These are phyloP conservation scores for Chrysanthemum makinoi DNA, from an alignment of 129 eudicot species.

Conservation along the genomic window DNA sequence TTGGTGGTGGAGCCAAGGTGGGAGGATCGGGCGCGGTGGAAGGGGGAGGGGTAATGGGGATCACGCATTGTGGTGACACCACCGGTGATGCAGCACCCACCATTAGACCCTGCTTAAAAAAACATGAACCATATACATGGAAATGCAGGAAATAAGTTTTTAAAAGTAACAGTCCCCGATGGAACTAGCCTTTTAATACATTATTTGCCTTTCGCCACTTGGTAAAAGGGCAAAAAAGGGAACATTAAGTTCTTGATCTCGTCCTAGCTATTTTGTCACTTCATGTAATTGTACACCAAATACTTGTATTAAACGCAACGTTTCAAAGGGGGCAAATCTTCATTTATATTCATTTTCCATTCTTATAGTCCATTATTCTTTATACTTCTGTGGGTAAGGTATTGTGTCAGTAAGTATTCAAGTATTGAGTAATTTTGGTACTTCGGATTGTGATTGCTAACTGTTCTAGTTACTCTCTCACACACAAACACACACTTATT, in stretches of 20 bases:
- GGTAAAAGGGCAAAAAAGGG: background rate
- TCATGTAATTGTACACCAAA: conserved; percentile 4
- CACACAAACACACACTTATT: background rate
- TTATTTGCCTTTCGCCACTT: conserved; percentile 3
- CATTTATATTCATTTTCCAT: conserved; percentile 38
- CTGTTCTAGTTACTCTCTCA: conserved; percentile 36
- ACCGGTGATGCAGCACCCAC: too few species aligned
- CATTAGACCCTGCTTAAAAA: too few species aligned
- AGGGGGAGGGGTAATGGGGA: too few species aligned
- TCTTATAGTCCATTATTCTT: conserved; percentile 32
- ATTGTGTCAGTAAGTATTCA: conserved; percentile 38
- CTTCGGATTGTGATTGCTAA: conserved; percentile 48
- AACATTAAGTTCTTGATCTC: conserved; percentile 3
- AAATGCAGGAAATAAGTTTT: background rate
- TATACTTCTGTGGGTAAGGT: conserved; percentile 36
- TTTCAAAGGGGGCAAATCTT: conserved; percentile 31
- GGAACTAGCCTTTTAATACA: background rate
- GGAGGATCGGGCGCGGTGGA: too few species aligned
- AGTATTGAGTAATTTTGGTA: conserved; percentile 31
- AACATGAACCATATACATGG: background rate
- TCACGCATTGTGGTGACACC: too few species aligned
- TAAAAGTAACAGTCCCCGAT: conserved; percentile 14
- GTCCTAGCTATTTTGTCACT: conserved; percentile 2
- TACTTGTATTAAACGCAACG: conserved; percentile 38
- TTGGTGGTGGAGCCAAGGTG: too few species aligned